A percentile compares a stretch with the other conserved stretches of the same genome.
phyloP scores from a whole-genome alignment of 345 rosid genomes.

The Dovyalis caffra region DNA sequence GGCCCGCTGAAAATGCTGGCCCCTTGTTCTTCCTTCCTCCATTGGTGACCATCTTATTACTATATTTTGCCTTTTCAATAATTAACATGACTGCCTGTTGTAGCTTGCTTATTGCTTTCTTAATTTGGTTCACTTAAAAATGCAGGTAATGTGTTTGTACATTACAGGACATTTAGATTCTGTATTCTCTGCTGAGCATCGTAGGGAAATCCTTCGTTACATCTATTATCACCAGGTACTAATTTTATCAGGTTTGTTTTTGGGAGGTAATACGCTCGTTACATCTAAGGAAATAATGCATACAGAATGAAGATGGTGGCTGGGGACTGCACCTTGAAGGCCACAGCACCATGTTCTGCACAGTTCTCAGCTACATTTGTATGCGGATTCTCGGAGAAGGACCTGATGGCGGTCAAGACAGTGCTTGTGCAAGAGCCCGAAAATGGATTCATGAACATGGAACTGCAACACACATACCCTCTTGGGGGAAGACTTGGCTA shows the following conservation, averaged over 20 bases:
- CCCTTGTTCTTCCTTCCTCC: slow-evolving; percentile 26
- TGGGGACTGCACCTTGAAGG: slow-evolving; percentile 30
- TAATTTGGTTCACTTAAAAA: neutral
- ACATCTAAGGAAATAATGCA: neutral
- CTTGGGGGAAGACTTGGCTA: slow-evolving; percentile 35
- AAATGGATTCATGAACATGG: slow-evolving; percentile 29
- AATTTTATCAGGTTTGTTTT: neutral
- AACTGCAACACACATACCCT: slow-evolving; percentile 21
- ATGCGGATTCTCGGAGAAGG: slow-evolving; percentile 24
- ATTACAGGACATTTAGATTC: slow-evolving; percentile 22
- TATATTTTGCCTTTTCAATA: neutral
- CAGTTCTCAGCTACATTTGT: slow-evolving; percentile 21
- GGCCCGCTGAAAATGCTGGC: slow-evolving; percentile 29
- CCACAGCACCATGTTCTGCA: slow-evolving; percentile 31
- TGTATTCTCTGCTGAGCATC: slow-evolving; percentile 14
- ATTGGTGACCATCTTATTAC: neutral
- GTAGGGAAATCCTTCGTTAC: slow-evolving; percentile 21
- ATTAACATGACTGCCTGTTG: neutral
- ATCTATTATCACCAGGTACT: slow-evolving; percentile 20
- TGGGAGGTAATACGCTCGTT: neutral
- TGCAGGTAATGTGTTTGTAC: slow-evolving; percentile 23
- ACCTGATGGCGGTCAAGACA: slow-evolving; percentile 17
- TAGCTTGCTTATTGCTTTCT: too few relatives aligned
- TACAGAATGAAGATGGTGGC: slow-evolving; percentile 32
- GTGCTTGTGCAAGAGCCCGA: slow-evolving; percentile 24